phyloP scores from a whole-genome alignment of 2,329 filamentous ascomycete species.

The Beauveria asiatica region DNA sequence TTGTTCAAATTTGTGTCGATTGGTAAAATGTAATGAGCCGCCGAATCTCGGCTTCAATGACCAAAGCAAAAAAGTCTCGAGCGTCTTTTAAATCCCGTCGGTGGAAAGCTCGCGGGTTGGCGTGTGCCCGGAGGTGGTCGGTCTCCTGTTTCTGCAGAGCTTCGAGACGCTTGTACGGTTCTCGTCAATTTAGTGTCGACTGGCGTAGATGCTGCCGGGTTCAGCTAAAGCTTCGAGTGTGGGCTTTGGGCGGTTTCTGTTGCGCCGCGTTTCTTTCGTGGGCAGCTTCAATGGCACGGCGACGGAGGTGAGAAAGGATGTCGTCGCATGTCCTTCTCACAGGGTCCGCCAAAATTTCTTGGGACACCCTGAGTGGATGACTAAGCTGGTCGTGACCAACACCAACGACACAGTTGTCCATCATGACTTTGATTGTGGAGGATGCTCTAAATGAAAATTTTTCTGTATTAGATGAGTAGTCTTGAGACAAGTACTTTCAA shows the following conservation, averaged over 20 bases:
- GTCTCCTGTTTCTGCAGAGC: not conserved
- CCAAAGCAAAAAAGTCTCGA: no score
- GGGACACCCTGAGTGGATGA: not conserved
- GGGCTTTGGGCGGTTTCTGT: not conserved
- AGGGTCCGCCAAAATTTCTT: conserved; percentile 7
- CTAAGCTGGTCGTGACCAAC: not conserved
- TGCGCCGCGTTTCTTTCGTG: not conserved
- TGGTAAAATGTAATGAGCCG: not conserved
- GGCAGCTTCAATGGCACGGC: not conserved
- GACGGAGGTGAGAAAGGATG: not conserved
- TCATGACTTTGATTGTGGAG: not conserved
- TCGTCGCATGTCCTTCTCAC: not conserved
- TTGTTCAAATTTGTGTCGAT: no score
- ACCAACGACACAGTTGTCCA: not conserved
- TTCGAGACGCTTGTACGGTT: not conserved
- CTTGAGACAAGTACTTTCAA: no score
- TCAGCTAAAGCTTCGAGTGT: no score
- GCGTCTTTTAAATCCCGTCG: not conserved
- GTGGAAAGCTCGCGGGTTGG: not conserved
- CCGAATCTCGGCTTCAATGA: no score
- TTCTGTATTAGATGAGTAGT: no score
- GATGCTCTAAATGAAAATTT: no score
- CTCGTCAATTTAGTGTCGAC: no score
- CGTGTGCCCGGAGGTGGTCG: not conserved
- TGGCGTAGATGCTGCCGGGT: no score